Percentiles rank a stretch among this genome's conserved stretches.
Evolutionary conservation across 345 rosid species (phyloP).

Genomic region (Trapa bicornis): DNA sequence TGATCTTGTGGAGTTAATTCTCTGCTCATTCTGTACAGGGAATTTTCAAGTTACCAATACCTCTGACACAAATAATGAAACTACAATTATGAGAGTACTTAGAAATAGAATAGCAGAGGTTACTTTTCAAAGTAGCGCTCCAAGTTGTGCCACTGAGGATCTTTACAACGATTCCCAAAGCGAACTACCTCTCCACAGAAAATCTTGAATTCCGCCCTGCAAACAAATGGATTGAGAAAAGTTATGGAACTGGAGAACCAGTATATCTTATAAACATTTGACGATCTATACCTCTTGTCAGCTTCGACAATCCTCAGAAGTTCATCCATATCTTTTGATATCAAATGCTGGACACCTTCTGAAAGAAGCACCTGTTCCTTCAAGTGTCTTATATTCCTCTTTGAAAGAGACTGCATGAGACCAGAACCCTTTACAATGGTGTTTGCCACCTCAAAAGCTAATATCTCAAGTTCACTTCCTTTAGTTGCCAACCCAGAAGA

Average conservation of each 20-base stretch:
- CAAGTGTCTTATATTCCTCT: constrained; percentile 38
- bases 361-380: constrained; percentile 51
- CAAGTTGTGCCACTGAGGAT: constrained; percentile 88
- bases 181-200: constrained; percentile 88
- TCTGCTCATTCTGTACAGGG: constrained; percentile 38
- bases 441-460: constrained; percentile 88
- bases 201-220: constrained; percentile 71
- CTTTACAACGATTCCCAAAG: constrained; percentile 88
- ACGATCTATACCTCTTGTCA: constrained; percentile 57
- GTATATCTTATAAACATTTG: constrained; percentile 1
- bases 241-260: not conserved
- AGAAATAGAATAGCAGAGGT: not conserved
- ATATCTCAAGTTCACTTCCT: constrained; percentile 59
- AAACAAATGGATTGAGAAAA: constrained; percentile 4
- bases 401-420: constrained; percentile 76
- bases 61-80: not conserved
- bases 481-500: constrained; percentile 55
- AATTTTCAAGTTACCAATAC: not conserved
- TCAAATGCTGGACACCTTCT: constrained; percentile 64
- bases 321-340: constrained; percentile 63
- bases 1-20: constrained; percentile 61
- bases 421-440: constrained; percentile 79
- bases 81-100: not conserved
- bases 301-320: constrained; percentile 53
- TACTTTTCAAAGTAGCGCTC: constrained; percentile 88